Conservation (phyloP, 495 filamentous ascomycete species). For the Podospora australis region DNA sequence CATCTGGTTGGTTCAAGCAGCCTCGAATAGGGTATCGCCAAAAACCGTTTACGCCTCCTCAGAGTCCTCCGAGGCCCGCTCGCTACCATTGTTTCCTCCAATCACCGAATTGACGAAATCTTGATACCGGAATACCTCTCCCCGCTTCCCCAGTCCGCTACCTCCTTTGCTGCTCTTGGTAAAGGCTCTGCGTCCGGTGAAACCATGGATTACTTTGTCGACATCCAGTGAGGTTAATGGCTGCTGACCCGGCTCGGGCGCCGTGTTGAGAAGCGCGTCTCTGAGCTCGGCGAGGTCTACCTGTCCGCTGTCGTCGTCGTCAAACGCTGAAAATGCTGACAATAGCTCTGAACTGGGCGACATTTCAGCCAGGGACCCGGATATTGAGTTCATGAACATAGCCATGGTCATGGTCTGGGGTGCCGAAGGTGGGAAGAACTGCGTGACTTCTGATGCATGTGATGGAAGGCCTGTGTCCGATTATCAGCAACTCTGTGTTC, state of each 20-base stretch:
- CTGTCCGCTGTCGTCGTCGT: slow-evolving; percentile 91
- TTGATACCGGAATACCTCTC: slow-evolving; percentile 71
- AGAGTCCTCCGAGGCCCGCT: slow-evolving; percentile 27
- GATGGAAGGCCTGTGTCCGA: slow-evolving; percentile 40
- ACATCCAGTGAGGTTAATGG: slow-evolving; percentile 68
- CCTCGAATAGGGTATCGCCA: neutral
- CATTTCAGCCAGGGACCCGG: slow-evolving; percentile 61
- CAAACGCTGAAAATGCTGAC: slow-evolving; percentile 88
- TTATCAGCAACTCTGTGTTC: slow-evolving; percentile 1
- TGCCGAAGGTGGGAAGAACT: slow-evolving; percentile 68
- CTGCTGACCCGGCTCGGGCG: slow-evolving; percentile 63
- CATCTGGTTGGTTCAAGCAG: slow-evolving; percentile 7
- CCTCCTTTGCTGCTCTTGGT: slow-evolving; percentile 39
- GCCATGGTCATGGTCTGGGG: slow-evolving; percentile 72
- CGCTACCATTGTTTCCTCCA: slow-evolving; percentile 36
- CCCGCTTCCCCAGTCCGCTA: slow-evolving; percentile 44
- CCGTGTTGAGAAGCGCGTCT: slow-evolving; percentile 75
- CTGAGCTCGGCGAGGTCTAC: slow-evolving; percentile 76
- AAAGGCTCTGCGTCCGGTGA: slow-evolving; percentile 75
- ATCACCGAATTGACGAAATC: slow-evolving; percentile 66
- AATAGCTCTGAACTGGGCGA: slow-evolving; percentile 69
- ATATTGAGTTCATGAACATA: slow-evolving; percentile 72
- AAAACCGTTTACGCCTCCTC: slow-evolving; percentile 15
- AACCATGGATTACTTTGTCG: slow-evolving; percentile 75
- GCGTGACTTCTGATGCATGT: slow-evolving; percentile 50